Evolutionary conservation across 495 filamentous ascomycete genomes (phyloP).

Genomic region (Aspergillus diversus): DNA sequence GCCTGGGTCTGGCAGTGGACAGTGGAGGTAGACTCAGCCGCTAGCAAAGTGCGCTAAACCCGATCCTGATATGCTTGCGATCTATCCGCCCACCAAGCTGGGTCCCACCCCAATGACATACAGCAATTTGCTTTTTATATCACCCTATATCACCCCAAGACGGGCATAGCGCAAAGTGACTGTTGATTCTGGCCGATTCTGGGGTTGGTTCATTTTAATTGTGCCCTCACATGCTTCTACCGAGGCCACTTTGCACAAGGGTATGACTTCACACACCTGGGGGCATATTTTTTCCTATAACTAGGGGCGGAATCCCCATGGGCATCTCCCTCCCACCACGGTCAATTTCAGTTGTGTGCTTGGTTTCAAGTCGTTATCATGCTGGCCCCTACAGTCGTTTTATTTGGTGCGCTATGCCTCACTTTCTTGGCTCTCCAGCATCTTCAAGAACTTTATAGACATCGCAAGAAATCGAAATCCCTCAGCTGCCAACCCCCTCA

Average conservation of each 20-base stretch:
- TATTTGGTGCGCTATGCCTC: slow-evolving; percentile 26
- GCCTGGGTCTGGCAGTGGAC: background rate
- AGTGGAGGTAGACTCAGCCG: background rate
- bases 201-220: background rate
- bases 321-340: background rate
- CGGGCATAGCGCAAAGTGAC: background rate
- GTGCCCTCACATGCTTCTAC: background rate
- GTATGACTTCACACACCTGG: background rate
- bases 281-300: background rate
- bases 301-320: background rate
- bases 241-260: slow-evolving; percentile 1
- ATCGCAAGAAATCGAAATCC: slow-evolving; percentile 38
- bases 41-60: slow-evolving; percentile 19
- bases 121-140: background rate
- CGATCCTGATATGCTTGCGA: slow-evolving; percentile 35
- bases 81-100: slow-evolving; percentile 17
- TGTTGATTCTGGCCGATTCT: background rate
- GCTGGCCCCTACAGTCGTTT: slow-evolving; percentile 27
- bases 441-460: slow-evolving; percentile 29
- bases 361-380: slow-evolving; percentile 17
- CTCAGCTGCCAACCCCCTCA: slow-evolving; percentile 40
- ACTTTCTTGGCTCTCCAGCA: slow-evolving; percentile 33
- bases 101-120: background rate
- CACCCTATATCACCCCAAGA: background rate
- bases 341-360: background rate